Evolutionary conservation across 345 rosid genomes (phyloP), one percentile per base, ranked within the genome.

Genomic region (Aurinia saxatilis): DNA sequence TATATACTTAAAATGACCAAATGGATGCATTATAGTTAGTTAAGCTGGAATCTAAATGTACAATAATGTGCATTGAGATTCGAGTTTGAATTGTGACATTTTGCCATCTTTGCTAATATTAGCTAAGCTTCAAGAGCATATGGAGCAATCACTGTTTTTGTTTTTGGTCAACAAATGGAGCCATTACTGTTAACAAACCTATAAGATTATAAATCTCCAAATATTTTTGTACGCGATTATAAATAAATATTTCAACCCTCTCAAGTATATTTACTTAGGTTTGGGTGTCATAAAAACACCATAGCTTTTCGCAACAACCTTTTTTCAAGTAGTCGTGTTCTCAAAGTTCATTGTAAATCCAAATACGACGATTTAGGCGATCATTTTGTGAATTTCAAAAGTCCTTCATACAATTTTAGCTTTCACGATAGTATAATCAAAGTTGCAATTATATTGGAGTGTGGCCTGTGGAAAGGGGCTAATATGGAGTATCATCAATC

Each of bases 391-490:
- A 56, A 56, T 4, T 36, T 38, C 25, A 19, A 56, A 56, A 19
- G 1, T 56, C 35, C 48, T 38, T 1, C 47, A 14, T 56, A 56
- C 10, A 56, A 56, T 56, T 56, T 56, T 56, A 56, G 61, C 11
- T 56, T 56, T 56, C 23, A n/a, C 13, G 61, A 56, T 56, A 0
- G 25, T 21, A 2, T 21, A 2, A 0, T 8, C 45, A 12, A 37
- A 2, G 8, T 55, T 55, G 31, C 60, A 11, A 2, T n/a, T 6
- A n/a, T 8, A 1, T 55, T 45, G 12, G 9, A 37, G 7, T 19
- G 64, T 59, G 6, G 29, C 3, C 6, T 55, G 33, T 55, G 8
- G 34, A 55, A 55, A 23, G 60, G 45, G 25, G 45, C 60, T 19
- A 8, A 0, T 0, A 1, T 37, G 30, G 46, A 37, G 8, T 55